Evolutionary conservation across 768 basidiomycete genomes (phyloP).

Genomic region (Ramaria sp.): DNA sequence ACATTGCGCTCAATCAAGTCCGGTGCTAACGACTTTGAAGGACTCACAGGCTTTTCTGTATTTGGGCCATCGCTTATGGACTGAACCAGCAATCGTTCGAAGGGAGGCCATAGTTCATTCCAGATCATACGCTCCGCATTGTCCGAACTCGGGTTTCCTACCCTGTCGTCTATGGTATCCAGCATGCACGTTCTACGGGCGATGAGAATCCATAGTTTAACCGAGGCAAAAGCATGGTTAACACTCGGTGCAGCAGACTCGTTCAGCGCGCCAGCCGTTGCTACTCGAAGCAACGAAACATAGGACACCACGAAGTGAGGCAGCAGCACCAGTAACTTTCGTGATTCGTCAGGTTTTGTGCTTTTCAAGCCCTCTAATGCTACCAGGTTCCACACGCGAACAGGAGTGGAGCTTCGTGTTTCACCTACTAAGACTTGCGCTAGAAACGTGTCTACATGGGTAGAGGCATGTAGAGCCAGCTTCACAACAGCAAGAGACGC

Average conservation of each 20-base stretch:
- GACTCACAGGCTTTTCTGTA: constrained; percentile 22
- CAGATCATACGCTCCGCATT: constrained; percentile 34
- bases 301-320: constrained; percentile 37
- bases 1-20: constrained; percentile 7
- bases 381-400: constrained; percentile 60
- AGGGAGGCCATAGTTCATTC: constrained; percentile 72
- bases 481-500: constrained; percentile 41
- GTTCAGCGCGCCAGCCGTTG: constrained; percentile 25
- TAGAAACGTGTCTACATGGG: constrained; percentile 26
- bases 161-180: constrained; percentile 11
- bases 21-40: constrained; percentile 23
- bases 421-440: constrained; percentile 26
- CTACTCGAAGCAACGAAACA: constrained; percentile 32
- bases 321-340: constrained; percentile 40
- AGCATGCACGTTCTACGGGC: constrained; percentile 26
- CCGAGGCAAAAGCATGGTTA: constrained; percentile 55
- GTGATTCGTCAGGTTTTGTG: constrained; percentile 23
- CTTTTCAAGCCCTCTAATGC: constrained; percentile 41
- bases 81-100: constrained; percentile 39
- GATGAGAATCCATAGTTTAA: constrained; percentile 63
- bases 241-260: constrained; percentile 44
- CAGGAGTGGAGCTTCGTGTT: constrained; percentile 20
- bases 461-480: constrained; percentile 38
- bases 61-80: constrained; percentile 38
- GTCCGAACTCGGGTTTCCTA: constrained; percentile 15